Evolutionary conservation across 306 rosid species (phyloP).

Genomic region (Castanea crenata): DNA sequence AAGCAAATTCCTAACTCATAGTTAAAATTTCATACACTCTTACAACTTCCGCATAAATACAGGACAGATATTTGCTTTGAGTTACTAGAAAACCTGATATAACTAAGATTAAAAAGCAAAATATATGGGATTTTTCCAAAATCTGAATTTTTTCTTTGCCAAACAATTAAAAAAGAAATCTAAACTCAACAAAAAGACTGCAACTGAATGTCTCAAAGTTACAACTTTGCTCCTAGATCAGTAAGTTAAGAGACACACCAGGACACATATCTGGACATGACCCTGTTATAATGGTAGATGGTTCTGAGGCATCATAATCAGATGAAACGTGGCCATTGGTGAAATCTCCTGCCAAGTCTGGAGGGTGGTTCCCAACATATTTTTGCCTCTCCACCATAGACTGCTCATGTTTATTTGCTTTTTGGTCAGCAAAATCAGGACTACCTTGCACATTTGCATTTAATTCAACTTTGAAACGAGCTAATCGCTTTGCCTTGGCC

Average conservation of each 20-base stretch:
- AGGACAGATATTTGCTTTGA: slow-evolving; percentile 7
- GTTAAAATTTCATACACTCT: neutral
- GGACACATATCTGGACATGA: slow-evolving; percentile 97
- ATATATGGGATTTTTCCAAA: neutral
- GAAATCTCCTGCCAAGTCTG: slow-evolving; percentile 44
- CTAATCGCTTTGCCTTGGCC: slow-evolving; percentile 94
- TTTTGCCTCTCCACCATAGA: slow-evolving; percentile 41
- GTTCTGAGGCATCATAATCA: slow-evolving; percentile 53
- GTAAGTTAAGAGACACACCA: slow-evolving; percentile 49
- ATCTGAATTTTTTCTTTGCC: neutral
- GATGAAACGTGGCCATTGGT: slow-evolving; percentile 36
- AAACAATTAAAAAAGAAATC: slow-evolving; percentile 12
- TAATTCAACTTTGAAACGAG: slow-evolving; percentile 84
- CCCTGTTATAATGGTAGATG: slow-evolving; percentile 68
- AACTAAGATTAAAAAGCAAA: slow-evolving; percentile 4
- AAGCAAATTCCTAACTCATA: slow-evolving; percentile 1
- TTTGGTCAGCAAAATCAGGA: slow-evolving; percentile 43
- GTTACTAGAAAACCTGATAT: slow-evolving; percentile 15
- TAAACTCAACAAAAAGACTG: slow-evolving; percentile 7
- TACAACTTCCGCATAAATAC: slow-evolving; percentile 4
- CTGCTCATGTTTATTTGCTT: slow-evolving; percentile 34
- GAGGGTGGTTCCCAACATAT: slow-evolving; percentile 31
- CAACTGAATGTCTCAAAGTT: slow-evolving; percentile 6
- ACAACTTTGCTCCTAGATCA: slow-evolving; percentile 26
- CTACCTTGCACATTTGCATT: slow-evolving; percentile 44